Evolutionary conservation across 805 yeast genomes (phyloP), one percentile per base, ranked within the genome.

Genomic region (Zygotorulaspora sp.): DNA sequence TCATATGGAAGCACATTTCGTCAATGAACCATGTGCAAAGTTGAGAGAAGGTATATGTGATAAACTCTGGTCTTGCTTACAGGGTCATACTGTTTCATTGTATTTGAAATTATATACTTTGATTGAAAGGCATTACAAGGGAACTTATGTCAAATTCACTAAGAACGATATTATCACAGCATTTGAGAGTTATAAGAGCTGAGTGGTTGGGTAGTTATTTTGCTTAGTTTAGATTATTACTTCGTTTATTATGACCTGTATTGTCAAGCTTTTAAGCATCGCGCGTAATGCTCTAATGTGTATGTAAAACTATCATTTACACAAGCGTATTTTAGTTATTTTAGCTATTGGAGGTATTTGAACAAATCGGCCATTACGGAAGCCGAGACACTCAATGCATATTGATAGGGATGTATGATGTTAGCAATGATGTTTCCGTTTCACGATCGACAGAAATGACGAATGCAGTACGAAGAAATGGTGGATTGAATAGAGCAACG

Each of bases 1-100:
- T 31, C 75, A 77, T 32, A 71, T 89, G 38, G 72, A 73, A 20
- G 63, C 67, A 36, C 83, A 84, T 50, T 75, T 78, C 43, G 45
- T 49, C 5, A 43, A 47, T 3, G 55, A 52, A n/a, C 55, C 43
- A 16, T 41, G 49, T 4, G 48, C 46, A 13, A 34, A 44, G 8
- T 38, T 57, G 20, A 48, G 41, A 17, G 70, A 67, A 32, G 77
- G 71, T 30, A 55, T 85, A 27, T 62, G 78, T 26, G 77, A 74
- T 25, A 75, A 72, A 51, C 69, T 86, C 39, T 81, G 95, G 92
- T 66, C 71, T 11, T 78, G 83, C 13, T 62, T 84, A 41, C 86
- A 81, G 48, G 78, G 76, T 14, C 76, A 77, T 45, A 80, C 78
- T 48, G 72, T 75, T 14, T 67, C 71, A 5, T 65, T 76, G 17